phyloP scores from a whole-genome alignment of 164 flowering plant species.

The Chimonanthus praecox region DNA sequence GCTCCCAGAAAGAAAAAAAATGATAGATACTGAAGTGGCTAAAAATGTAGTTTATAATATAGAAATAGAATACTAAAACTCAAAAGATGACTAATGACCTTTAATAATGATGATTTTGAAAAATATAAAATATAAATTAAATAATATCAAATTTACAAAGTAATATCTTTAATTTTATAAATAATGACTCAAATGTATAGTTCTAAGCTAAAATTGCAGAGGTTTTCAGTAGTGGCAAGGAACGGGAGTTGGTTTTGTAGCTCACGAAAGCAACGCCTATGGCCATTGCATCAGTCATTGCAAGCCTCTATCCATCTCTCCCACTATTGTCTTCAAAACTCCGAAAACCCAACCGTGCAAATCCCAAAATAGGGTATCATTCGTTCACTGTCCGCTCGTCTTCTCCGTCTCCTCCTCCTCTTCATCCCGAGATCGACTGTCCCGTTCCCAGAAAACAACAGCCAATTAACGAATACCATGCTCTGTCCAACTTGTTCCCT shows the following conservation, averaged over 20 bases:
- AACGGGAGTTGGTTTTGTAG: not conserved
- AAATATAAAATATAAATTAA: too few species aligned
- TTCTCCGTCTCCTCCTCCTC: not conserved
- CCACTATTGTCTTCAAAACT: not conserved
- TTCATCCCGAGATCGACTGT: conserved; percentile 48
- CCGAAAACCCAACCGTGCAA: conserved; percentile 5
- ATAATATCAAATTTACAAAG: too few species aligned
- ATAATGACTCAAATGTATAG: too few species aligned
- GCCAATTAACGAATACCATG: conserved; percentile 77
- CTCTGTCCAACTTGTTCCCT: conserved; percentile 58
- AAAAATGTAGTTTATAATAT: too few species aligned
- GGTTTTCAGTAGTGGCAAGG: not conserved
- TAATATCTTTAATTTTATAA: too few species aligned
- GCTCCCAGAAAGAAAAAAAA: too few species aligned
- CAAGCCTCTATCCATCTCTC: not conserved
- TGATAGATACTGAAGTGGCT: too few species aligned
- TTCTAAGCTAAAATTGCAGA: not conserved
- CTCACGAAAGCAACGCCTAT: not conserved
- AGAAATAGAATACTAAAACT: too few species aligned
- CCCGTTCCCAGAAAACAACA: conserved; percentile 91
- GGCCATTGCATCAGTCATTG: not conserved
- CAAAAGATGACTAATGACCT: too few species aligned
- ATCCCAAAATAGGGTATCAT: not conserved
- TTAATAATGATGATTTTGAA: too few species aligned
- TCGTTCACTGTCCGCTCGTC: not conserved